These are phyloP conservation scores for Aphanoascus verrucosus DNA, from an alignment of 2,329 filamentous ascomycete species.

Conservation along the genomic window DNA sequence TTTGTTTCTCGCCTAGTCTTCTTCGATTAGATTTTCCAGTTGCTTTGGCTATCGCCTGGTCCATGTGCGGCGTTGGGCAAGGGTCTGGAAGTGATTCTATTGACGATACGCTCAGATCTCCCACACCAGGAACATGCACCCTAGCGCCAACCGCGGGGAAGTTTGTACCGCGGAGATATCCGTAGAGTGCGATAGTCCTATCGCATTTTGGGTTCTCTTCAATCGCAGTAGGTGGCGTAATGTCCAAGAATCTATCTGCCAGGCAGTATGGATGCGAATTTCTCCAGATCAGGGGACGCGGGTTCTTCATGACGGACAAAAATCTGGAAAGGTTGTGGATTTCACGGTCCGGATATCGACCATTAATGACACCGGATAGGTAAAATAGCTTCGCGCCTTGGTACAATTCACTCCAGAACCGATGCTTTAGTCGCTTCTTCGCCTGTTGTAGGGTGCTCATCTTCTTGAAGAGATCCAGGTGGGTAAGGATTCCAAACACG, in stretches of 20 bases:
- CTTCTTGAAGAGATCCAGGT: constrained; percentile 90
- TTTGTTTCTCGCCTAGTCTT: constrained; percentile 89
- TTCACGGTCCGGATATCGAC: constrained; percentile 90
- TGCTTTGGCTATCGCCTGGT: constrained; percentile 73
- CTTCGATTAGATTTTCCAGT: constrained; percentile 71
- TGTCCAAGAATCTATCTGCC: constrained; percentile 87
- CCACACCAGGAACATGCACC: constrained; percentile 85
- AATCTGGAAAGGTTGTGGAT: constrained; percentile 93
- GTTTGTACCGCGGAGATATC: constrained; percentile 89
- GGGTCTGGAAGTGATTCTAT: constrained; percentile 88
- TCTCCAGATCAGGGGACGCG: constrained; percentile 87
- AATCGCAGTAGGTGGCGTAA: constrained; percentile 84
- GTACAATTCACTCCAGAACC: constrained; percentile 94
- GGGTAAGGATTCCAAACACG: constrained; percentile 92
- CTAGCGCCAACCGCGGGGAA: constrained; percentile 75
- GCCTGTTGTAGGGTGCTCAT: constrained; percentile 83
- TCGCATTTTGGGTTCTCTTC: constrained; percentile 85
- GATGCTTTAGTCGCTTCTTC: constrained; percentile 91
- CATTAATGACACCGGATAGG: constrained; percentile 90
- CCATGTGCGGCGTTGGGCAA: constrained; percentile 84
- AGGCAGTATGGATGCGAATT: constrained; percentile 92
- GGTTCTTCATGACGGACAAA: constrained; percentile 98
- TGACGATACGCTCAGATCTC: constrained; percentile 70
- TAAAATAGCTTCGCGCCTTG: constrained; percentile 97
- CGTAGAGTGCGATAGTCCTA: constrained; percentile 79